These are phyloP conservation scores for Emiliania huxleyi DNA, from an alignment of 78 protist genomes.

Conservation along the genomic window DNA sequence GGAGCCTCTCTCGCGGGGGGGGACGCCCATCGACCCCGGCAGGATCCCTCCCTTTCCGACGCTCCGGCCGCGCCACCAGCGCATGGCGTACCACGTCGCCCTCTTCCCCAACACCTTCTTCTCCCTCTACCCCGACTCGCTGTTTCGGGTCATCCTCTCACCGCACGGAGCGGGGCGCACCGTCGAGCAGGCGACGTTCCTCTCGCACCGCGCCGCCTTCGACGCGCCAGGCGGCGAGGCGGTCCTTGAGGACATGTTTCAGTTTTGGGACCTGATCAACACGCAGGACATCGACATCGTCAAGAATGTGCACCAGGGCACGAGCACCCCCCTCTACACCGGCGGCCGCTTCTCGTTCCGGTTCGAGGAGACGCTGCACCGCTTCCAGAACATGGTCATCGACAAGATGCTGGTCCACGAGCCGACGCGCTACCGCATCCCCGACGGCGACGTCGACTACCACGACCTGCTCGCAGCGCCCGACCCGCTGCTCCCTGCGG, in stretches of 20 bases:
- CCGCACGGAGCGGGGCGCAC: not conserved
- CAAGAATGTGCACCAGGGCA: not conserved
- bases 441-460: not conserved
- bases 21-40: not conserved
- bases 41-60: not conserved
- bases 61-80: not conserved
- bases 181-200: not conserved
- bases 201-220: not conserved
- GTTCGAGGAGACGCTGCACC: slow-evolving; percentile 8
- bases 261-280: not conserved
- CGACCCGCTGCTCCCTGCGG: too few relatives aligned
- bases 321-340: not conserved
- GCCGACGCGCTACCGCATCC: not conserved
- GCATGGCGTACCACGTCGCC: not conserved
- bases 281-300: not conserved
- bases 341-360: slow-evolving; percentile 7
- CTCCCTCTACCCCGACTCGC: not conserved
- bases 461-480: too few relatives aligned
- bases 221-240: not conserved
- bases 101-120: slow-evolving; percentile 4
- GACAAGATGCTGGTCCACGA: not conserved
- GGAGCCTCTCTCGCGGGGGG: not conserved
- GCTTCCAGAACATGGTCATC: slow-evolving; percentile 4
- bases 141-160: not conserved
- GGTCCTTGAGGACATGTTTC: not conserved